Conservation (phyloP, 2,329 filamentous ascomycete genomes). For the Pestalotiopsis sp. region DNA sequence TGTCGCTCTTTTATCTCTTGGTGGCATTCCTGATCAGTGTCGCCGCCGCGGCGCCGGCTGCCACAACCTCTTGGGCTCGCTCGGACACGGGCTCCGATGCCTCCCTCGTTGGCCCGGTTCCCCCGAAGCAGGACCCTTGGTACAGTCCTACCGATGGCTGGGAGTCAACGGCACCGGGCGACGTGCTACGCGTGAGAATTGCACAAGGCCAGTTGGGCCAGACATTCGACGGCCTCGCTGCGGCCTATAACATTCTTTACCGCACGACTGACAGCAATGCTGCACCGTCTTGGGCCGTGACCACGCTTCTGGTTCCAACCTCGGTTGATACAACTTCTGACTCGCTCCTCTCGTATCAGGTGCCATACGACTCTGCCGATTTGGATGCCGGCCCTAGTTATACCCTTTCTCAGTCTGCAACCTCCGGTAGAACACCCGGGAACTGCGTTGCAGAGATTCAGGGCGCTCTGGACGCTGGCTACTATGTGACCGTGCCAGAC, state of each 20-base stretch:
- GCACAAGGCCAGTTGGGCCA: constrained; percentile 15
- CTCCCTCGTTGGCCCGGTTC: constrained; percentile 14
- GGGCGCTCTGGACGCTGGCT: constrained; percentile 40
- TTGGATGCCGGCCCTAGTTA: constrained; percentile 38
- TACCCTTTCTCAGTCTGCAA: constrained; percentile 13
- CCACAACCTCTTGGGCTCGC: not conserved
- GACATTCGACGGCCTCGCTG: constrained; percentile 12
- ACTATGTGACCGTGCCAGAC: constrained; percentile 48
- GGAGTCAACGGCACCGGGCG: constrained; percentile 17
- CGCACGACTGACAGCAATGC: constrained; percentile 35
- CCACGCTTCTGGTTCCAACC: constrained; percentile 29
- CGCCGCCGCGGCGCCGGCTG: not conserved
- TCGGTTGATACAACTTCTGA: not conserved
- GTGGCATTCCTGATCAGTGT: not conserved
- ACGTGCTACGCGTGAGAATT: constrained; percentile 15
- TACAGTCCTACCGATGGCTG: constrained; percentile 30
- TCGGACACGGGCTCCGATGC: not conserved
- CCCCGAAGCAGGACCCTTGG: constrained; percentile 36
- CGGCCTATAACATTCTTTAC: constrained; percentile 37
- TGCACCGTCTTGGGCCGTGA: constrained; percentile 38
- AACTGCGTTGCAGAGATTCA: constrained; percentile 25
- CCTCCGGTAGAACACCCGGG: constrained; percentile 17
- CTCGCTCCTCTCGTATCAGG: constrained; percentile 38
- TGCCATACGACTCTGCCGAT: constrained; percentile 35
- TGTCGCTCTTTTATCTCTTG: not conserved